Conservation (phyloP, 148 eudicot species). For the Vaccinium macrocarpon region DNA sequence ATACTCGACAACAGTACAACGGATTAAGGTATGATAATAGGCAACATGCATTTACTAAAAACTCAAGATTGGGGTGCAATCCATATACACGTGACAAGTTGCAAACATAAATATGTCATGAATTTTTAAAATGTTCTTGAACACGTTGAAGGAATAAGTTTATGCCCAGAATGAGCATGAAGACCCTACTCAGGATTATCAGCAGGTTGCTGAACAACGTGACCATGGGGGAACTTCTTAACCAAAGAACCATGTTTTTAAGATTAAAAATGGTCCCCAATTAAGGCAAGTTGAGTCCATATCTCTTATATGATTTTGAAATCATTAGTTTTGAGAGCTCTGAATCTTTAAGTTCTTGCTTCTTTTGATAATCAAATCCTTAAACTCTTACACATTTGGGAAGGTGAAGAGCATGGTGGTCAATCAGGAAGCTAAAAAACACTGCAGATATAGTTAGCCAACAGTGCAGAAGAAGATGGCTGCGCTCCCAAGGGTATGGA, state of each 20-base stretch:
- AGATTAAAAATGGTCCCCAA: not conserved
- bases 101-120: not conserved
- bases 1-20: not conserved
- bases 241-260: slow-evolving; percentile 4
- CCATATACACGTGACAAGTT: not conserved
- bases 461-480: not conserved
- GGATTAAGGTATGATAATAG: not conserved
- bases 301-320: not conserved
- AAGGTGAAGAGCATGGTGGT: slow-evolving; percentile 1
- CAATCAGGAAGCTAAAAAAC: not conserved
- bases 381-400: not conserved
- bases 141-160: not conserved
- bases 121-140: not conserved
- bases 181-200: not conserved
- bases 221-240: not conserved
- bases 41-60: not conserved
- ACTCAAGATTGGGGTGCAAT: not conserved
- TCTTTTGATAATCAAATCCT: not conserved
- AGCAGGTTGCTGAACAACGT: not conserved
- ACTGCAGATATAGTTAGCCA: not conserved
- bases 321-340: not conserved
- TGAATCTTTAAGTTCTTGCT: not conserved
- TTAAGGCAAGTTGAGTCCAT: not conserved
- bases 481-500: not conserved
- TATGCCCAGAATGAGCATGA: not conserved